These are phyloP conservation scores for Acanthamoeba healyi DNA, from an alignment of 208 protist species.

Conservation along the genomic window DNA sequence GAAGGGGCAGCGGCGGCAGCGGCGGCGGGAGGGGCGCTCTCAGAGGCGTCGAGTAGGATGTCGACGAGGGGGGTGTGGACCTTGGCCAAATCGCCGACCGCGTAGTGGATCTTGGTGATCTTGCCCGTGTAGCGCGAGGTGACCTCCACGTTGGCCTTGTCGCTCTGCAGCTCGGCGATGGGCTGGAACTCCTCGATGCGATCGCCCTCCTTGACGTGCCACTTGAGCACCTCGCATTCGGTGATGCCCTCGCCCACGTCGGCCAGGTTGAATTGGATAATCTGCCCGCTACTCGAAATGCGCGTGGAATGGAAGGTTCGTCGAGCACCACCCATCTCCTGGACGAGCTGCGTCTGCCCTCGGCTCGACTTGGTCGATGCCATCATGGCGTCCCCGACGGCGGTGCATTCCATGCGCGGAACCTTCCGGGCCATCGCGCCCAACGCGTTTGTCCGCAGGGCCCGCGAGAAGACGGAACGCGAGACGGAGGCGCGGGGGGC, in stretches of 20 bases:
- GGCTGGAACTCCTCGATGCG: constrained; percentile 94
- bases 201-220: constrained; percentile 94
- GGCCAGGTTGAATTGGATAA: constrained; percentile 92
- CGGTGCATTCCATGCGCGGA: too few relatives aligned
- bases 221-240: constrained; percentile 95
- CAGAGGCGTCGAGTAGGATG: constrained; percentile 88
- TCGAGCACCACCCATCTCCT: too few relatives aligned
- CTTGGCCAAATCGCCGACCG: constrained; percentile 91
- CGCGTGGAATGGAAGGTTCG: too few relatives aligned
- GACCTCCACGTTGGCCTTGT: constrained; percentile 94
- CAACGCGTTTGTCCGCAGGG: too few relatives aligned
- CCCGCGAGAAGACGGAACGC: too few relatives aligned
- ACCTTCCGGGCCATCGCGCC: too few relatives aligned
- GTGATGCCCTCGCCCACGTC: constrained; percentile 97
- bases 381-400: too few relatives aligned
- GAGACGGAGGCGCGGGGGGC: too few relatives aligned
- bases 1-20: not conserved
- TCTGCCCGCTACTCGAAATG: too few relatives aligned
- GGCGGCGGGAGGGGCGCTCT: not conserved
- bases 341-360: too few relatives aligned
- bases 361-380: too few relatives aligned
- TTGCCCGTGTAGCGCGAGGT: constrained; percentile 94
- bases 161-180: constrained; percentile 96
- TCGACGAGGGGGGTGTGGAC: constrained; percentile 94
- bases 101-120: constrained; percentile 92